These are phyloP conservation scores for Clonostachys solani DNA, from an alignment of 2,329 filamentous ascomycete genomes.

Conservation along the genomic window DNA sequence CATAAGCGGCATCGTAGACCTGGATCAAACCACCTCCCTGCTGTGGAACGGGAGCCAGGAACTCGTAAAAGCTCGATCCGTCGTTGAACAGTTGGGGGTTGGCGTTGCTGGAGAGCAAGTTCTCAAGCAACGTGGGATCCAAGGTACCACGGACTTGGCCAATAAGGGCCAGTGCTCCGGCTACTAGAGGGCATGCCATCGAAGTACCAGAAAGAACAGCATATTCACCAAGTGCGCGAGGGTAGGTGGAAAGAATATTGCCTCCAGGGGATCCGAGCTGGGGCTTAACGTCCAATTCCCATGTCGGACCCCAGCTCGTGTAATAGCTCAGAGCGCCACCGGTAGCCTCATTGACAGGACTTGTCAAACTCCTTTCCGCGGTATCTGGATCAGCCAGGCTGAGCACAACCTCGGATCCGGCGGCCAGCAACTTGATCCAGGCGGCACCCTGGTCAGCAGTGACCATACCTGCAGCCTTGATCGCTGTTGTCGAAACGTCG, in stretches of 20 bases:
- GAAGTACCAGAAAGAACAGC: conserved; percentile 52
- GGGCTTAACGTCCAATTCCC: conserved; percentile 52
- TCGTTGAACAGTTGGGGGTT: conserved; percentile 45
- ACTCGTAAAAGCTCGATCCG: conserved; percentile 22
- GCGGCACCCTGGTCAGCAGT: conserved; percentile 30
- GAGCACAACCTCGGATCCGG: conserved; percentile 35
- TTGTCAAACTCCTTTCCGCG: conserved; percentile 24
- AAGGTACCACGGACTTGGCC: conserved; percentile 45
- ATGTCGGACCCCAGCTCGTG: conserved; percentile 58
- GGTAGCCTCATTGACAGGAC: conserved; percentile 31
- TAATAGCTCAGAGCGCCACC: conserved; percentile 48
- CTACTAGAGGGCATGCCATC: conserved; percentile 55
- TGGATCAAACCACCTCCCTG: conserved; percentile 58
- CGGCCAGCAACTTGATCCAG: conserved; percentile 38
- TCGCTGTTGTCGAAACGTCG: conserved; percentile 21
- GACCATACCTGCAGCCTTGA: conserved; percentile 35
- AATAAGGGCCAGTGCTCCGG: conserved; percentile 50
- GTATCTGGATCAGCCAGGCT: conserved; percentile 34
- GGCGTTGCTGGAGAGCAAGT: conserved; percentile 42
- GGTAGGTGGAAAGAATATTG: conserved; percentile 55
- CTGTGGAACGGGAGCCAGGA: conserved; percentile 52
- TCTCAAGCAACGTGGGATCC: conserved; percentile 44
- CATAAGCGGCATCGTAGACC: conserved; percentile 53
- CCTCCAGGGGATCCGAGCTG: conserved; percentile 53
- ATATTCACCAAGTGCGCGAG: conserved; percentile 38